phyloP scores from a whole-genome alignment of 1,139 yeast genomes.

The Saccharomyces hybrid region DNA sequence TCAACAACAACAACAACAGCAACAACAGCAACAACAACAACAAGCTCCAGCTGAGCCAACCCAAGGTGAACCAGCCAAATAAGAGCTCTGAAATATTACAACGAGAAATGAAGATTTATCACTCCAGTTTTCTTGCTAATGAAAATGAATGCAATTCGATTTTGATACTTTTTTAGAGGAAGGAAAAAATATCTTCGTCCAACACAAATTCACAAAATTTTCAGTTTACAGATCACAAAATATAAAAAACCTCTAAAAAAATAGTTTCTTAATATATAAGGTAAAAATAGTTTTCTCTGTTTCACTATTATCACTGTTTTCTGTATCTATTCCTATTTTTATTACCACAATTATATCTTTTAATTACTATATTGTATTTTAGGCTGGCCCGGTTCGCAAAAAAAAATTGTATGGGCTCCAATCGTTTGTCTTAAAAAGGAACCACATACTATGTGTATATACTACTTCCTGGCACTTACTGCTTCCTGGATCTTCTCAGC shows the following conservation, averaged over 20 bases:
- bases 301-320: background rate
- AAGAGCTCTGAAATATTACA: background rate
- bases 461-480: no score
- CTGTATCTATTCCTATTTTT: background rate
- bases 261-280: background rate
- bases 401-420: no score
- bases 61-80: conserved; percentile 33
- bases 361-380: background rate
- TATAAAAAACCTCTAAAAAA: background rate
- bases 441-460: no score
- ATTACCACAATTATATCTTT: no score
- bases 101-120: conserved; percentile 1
- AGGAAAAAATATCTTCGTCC: background rate
- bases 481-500: no score
- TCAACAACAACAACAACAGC: no score
- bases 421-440: no score
- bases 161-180: background rate
- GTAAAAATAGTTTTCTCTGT: background rate
- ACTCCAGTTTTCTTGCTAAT: conserved; percentile 1
- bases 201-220: background rate
- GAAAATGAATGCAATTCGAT: conserved; percentile 1
- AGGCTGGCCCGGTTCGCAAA: no score
- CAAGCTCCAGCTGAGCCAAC: conserved; percentile 42
- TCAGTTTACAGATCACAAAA: background rate
- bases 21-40: background rate